phyloP scores from a whole-genome alignment of 352 stramenopile species.

The Phytopythium cucurbitacearum region DNA sequence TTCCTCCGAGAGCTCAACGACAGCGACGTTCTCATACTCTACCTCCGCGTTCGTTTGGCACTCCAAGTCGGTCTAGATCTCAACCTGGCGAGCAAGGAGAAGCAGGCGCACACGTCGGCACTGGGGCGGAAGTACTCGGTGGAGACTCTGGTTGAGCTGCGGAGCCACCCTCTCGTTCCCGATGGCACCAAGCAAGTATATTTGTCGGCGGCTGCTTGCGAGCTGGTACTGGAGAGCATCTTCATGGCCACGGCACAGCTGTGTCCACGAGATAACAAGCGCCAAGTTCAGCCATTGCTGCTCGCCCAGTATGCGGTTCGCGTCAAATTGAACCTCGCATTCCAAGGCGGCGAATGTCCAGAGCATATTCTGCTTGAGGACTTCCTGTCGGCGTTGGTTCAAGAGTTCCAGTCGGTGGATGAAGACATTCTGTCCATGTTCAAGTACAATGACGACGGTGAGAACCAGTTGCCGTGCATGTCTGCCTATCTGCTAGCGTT shows the following conservation, averaged over 20 bases:
- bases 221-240: conserved; percentile 34
- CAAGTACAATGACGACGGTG: conserved; percentile 82
- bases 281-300: conserved; percentile 12
- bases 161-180: conserved; percentile 41
- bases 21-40: conserved; percentile 63
- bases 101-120: conserved; percentile 45
- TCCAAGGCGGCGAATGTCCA: not conserved
- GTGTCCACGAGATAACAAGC: not conserved
- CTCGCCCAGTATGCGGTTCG: conserved; percentile 40
- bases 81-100: conserved; percentile 51
- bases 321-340: conserved; percentile 25
- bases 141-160: conserved; percentile 20
- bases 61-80: conserved; percentile 55
- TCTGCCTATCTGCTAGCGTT: not conserved
- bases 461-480: not conserved
- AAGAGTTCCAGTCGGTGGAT: conserved; percentile 44
- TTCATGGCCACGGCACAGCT: conserved; percentile 15
- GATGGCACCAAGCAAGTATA: conserved; percentile 57
- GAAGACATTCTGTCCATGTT: conserved; percentile 77
- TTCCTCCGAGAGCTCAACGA: conserved; percentile 74
- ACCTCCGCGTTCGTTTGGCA: conserved; percentile 36
- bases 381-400: conserved; percentile 37
- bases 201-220: conserved; percentile 33
- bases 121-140: conserved; percentile 40
- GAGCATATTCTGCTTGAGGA: conserved; percentile 18